These are phyloP conservation scores for Penicillium sp. DNA, from an alignment of 2,329 filamentous ascomycete species.

Conservation along the genomic window DNA sequence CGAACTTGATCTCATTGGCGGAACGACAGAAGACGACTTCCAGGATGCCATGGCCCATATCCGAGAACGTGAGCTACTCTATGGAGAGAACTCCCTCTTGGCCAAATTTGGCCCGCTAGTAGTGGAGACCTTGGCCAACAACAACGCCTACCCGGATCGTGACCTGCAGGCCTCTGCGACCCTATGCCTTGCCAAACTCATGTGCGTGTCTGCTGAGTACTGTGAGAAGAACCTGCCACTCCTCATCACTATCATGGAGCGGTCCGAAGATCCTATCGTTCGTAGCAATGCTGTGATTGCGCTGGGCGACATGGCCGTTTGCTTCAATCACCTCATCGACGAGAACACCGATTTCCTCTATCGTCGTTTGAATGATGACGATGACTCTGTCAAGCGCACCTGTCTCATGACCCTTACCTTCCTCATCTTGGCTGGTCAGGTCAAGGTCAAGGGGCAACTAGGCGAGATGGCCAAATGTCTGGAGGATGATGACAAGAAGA, in stretches of 20 bases:
- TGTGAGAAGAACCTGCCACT: conserved; percentile 90
- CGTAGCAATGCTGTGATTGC: conserved; percentile 96
- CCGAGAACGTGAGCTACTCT: conserved; percentile 79
- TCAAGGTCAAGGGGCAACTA: conserved; percentile 98
- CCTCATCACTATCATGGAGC: conserved; percentile 96
- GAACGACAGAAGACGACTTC: conserved; percentile 92
- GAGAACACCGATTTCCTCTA: conserved; percentile 99
- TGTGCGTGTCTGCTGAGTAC: conserved; percentile 97
- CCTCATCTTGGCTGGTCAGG: conserved; percentile 91
- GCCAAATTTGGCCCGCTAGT: conserved; percentile 88
- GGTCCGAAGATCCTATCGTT: conserved; percentile 86
- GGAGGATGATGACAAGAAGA: conserved; percentile 91
- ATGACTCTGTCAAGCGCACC: conserved; percentile 89
- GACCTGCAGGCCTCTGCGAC: conserved; percentile 91
- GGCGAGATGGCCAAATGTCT: conserved; percentile 99
- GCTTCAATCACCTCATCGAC: conserved; percentile 98
- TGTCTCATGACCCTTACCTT: conserved; percentile 99
- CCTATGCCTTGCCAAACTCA: conserved; percentile 92
- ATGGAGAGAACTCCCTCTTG: conserved; percentile 79
- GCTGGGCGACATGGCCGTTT: conserved; percentile 97
- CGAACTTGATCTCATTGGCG: conserved; percentile 93
- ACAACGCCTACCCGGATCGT: conserved; percentile 85
- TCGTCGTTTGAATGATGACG: conserved; percentile 82
- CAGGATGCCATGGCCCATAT: conserved; percentile 83
- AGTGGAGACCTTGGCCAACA: conserved; percentile 90